These are phyloP conservation scores for Pelargonium citronellum DNA, from an alignment of 441 rosid genomes.

Conservation along the genomic window DNA sequence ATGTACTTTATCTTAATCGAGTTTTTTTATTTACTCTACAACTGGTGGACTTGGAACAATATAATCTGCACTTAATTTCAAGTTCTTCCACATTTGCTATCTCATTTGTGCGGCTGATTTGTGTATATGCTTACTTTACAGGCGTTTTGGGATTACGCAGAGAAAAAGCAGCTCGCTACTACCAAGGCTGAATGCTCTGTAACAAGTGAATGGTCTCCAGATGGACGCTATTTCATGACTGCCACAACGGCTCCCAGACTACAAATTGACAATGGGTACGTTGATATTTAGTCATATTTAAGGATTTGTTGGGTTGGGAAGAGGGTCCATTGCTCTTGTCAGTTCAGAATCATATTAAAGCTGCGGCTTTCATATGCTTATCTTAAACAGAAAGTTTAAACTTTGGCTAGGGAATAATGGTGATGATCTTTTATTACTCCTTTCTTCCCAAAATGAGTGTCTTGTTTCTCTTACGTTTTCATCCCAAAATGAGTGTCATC, in stretches of 20 bases:
- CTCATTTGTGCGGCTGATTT: neutral
- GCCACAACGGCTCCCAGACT: constrained; percentile 96
- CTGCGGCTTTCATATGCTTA: neutral
- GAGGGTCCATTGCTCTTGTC: neutral
- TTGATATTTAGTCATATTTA: neutral
- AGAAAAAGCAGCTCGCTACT: constrained; percentile 61
- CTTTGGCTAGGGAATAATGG: neutral
- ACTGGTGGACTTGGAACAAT: neutral
- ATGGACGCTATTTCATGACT: constrained; percentile 80
- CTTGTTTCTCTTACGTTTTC: too few species aligned
- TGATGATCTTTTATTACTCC: neutral
- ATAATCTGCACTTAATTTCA: neutral
- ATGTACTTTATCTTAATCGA: neutral
- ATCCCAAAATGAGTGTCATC: too few species aligned
- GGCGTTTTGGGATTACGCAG: constrained; percentile 81
- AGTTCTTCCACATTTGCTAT: neutral
- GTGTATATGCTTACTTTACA: constrained; percentile 25
- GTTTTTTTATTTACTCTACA: neutral
- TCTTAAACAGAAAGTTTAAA: neutral
- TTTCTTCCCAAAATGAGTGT: too few species aligned
- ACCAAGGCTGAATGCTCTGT: constrained; percentile 88
- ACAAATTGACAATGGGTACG: constrained; percentile 90
- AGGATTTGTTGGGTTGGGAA: neutral
- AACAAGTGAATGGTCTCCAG: constrained; percentile 86
- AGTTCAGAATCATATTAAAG: neutral